Evolutionary conservation across 1,139 yeast species (phyloP), one percentile per base, ranked within the genome.

Genomic region (Scheffersomyces quercinus): DNA sequence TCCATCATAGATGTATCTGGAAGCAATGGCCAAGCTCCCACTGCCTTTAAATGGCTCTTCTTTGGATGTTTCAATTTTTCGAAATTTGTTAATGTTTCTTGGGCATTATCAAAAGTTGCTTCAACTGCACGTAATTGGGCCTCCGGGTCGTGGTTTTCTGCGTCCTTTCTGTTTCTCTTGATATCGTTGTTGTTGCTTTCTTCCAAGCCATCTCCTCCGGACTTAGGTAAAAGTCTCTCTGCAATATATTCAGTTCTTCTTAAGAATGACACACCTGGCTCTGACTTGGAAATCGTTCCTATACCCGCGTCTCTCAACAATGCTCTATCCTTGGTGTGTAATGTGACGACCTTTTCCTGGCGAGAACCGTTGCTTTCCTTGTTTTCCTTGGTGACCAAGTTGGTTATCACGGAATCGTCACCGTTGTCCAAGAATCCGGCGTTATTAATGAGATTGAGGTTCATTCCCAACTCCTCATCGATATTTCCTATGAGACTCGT

Each of bases 1-100:
- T 93, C 98, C 79, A 89, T 75, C 77, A 87, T 81, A 15, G 95
- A 83, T 13, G 95, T 83, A 63, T 93, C 98, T 3, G 99, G 99
- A 49, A 91, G 70, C 30, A 93, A 70, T 31, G 87, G 85, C 88
- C 90, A 88, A 1, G 91, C 76, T 48, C 76, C 79, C 26, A 85
- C 90, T 0, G 97, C 96, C 46, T 77, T 83, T 45, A 89, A 68
- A 44, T 80, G 73, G 60, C 79, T 86, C 68, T 84, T 88, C 33
- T 79, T 76, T 34, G 99, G 98, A 65, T 93, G 98, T 53, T 68
- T 77, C 48, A 90, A 68, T 9, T 44, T 41, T 30, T 78, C 75
- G 28, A 72, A 73, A 52, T 70, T 59, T 33, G 52, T 50, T 37
- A 78, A 67, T 2, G 82, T 66, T 31, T 78, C 77, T 44, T 75